Base-by-base conservation (phyloP, 1,139 yeast genomes). In the Taphrina populina region DNA sequence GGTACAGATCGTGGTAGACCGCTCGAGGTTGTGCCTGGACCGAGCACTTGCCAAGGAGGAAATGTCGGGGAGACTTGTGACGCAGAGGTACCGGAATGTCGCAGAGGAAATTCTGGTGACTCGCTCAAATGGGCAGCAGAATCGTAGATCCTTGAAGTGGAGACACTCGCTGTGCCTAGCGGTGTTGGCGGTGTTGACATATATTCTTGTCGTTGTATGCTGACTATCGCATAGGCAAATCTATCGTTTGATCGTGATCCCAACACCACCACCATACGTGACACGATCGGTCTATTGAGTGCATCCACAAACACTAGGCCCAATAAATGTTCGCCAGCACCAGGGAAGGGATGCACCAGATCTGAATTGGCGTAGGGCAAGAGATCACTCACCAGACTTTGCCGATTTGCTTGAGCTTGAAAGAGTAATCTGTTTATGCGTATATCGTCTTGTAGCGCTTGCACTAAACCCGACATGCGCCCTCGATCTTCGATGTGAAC, bases 191-290 rank as follows among this genome's bases (percentile, higher is more conserved):
- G 47, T 11, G 47, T 30, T 15, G 23, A 11, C 13, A 21, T 24
- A 7, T 29, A 29, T 30, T 43, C 47, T 20, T 43, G 47, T 27
- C 47, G 47, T 21, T 43, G 47, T 29, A 43, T 43, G 19, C 47
- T 43, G 47, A 43, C 33, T 5, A 43, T 43, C 19, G 20, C 47
- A 30, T 43, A 43, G 4, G 47, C 47, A 29, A 43, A 43, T 15
- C 47, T 29, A 32, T 43, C 47, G 37, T 43, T 43, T 2, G 47
- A 43, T 6, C 47, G 47, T 5, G 47, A 43, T 11, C 47, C 47
- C 19, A 43, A 15, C 11, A 43, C 47, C 10, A 37, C 47, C 7
- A 21, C 47, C 47, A 43, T 29, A n/a, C 47, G 35, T 6, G 47
- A 43, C 4, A 37, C 17, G 26, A 43, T 20, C 20, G 35, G 47